Evolutionary conservation across 1,284 basidiomycete genomes (phyloP), one percentile per base, ranked within the genome.

Genomic region (Trichosporon faecale): DNA sequence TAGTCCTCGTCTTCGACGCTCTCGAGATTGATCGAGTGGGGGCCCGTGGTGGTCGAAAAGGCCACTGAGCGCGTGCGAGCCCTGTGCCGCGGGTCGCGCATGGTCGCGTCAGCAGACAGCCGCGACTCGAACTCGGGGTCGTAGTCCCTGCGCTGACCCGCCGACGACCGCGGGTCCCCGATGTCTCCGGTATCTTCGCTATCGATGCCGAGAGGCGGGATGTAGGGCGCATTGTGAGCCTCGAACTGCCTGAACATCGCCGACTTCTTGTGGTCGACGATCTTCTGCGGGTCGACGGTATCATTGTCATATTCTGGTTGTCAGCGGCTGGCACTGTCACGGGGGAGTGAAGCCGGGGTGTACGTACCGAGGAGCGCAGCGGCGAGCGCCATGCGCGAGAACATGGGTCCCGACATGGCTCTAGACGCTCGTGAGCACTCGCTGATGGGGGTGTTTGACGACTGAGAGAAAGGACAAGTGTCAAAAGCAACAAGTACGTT

Each of bases 261-360:
- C 14, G 79, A 80, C 46, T 76, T 70, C 31, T 75, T 72, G 73
- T 79, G 77, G 70, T 72, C 72, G 65, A 70, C 70, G 31, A 61
- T 71, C 21, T 69, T 73, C 66, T 27, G 64, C 31, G 70, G 68
- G 65, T 76, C 71, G 6, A 74, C 73, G 1, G 66, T 68, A 65
- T 81, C 78, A 55, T 82, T 82, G 74, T 83, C 82, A 72, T 83
- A 83, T 68, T 82, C 82, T 83, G 68, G 44, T 40, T 12, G 52
- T 27, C 21, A 66, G 66, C 21, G 69, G 67, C 25, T 55, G 67
- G 33, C 44, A 27, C n/a, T n/a, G 33, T 33, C 5, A n/a, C 40
- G 4, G 16, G 14, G 6, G 16, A n/a, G 40, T 3, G 23, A 33
- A 12, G 7, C 27, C 14, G 6, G 33, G 64, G 66, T 11, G 57